Evolutionary conservation across 2,329 filamentous ascomycete genomes (phyloP).

Genomic region (Aspergillus sojae): DNA sequence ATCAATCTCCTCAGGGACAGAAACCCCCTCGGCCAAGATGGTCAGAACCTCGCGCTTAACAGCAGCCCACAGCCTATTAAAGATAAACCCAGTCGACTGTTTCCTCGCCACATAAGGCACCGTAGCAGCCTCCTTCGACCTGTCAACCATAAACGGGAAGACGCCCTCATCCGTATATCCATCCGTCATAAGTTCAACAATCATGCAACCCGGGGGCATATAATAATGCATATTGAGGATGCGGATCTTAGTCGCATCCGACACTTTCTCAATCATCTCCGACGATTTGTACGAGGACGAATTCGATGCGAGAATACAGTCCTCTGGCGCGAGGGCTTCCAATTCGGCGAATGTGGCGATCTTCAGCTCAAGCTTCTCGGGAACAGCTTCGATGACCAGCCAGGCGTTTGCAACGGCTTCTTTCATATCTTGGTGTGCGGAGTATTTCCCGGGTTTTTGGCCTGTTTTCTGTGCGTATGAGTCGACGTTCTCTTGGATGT

Average conservation of each 20-base stretch:
- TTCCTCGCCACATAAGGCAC: conserved; percentile 47
- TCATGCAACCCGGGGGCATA: conserved; percentile 48
- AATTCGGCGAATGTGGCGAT: conserved; percentile 52
- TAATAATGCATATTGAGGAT: conserved; percentile 57
- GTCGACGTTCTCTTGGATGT: conserved; percentile 20
- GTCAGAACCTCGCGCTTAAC: conserved; percentile 55
- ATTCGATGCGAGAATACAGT: conserved; percentile 56
- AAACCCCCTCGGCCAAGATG: conserved; percentile 55
- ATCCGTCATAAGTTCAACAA: conserved; percentile 58
- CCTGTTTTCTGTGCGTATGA: conserved; percentile 6
- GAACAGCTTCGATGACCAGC: conserved; percentile 58
- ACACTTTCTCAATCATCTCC: conserved; percentile 46
- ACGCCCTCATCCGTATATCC: conserved; percentile 48
- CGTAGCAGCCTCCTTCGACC: conserved; percentile 43
- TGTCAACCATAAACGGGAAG: conserved; percentile 50
- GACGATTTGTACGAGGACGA: conserved; percentile 56
- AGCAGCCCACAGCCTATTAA: conserved; percentile 60
- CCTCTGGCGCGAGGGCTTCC: conserved; percentile 44
- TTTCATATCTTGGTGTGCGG: conserved; percentile 41
- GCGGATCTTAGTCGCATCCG: conserved; percentile 34
- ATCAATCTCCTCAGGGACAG: conserved; percentile 53
- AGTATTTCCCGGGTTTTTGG: neutral
- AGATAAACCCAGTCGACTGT: conserved; percentile 57
- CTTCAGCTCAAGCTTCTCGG: conserved; percentile 54
- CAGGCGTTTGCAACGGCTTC: conserved; percentile 50